These are phyloP conservation scores for Nyctanthes arbortristis DNA, from an alignment of 257 asterid species.

Conservation along the genomic window DNA sequence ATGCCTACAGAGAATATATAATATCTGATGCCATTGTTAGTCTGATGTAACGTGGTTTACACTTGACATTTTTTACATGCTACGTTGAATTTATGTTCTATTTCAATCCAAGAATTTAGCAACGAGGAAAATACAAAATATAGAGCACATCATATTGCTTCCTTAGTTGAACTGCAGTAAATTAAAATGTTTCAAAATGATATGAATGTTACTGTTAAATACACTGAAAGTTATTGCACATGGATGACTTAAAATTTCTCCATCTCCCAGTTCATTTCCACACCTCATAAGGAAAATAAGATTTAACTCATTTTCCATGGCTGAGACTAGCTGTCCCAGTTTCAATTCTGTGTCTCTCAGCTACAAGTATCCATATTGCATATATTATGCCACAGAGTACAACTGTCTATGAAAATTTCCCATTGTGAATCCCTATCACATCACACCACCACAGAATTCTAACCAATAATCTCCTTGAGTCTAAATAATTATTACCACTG, in stretches of 20 bases:
- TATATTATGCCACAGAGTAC: neutral
- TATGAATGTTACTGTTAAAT: neutral
- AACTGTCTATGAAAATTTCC: neutral
- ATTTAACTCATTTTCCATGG: neutral
- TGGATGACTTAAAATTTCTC: neutral
- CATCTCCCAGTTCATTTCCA: neutral
- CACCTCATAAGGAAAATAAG: neutral
- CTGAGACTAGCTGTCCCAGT: neutral
- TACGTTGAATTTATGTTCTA: neutral
- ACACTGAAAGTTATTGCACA: neutral
- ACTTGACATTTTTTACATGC: neutral
- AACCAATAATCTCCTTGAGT: neutral
- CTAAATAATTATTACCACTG: constrained; percentile 8
- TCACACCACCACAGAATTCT: neutral
- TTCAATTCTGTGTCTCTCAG: neutral
- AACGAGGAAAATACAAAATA: constrained; percentile 1
- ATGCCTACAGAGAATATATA: neutral
- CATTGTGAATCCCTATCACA: neutral
- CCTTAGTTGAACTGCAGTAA: neutral
- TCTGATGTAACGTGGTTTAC: neutral
- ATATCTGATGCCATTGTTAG: neutral
- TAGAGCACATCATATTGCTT: neutral
- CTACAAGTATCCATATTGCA: neutral
- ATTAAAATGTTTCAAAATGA: neutral
- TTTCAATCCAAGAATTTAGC: neutral